Conservation (phyloP, 2,329 filamentous ascomycete genomes). For the Metarhizium album region DNA sequence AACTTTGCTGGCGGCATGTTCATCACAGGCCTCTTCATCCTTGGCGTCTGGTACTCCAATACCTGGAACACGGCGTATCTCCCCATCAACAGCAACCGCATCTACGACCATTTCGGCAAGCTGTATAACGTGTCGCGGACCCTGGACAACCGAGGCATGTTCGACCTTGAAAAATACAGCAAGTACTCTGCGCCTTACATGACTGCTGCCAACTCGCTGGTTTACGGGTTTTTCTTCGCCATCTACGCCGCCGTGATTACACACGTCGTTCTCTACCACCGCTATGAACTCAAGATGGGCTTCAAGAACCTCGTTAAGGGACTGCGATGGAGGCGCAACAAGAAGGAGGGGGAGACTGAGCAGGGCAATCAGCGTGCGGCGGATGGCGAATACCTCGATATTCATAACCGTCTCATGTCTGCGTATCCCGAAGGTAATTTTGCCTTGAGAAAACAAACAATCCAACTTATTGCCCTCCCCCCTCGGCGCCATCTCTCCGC, state of each 20-base stretch:
- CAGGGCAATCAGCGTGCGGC: slow-evolving; percentile 1
- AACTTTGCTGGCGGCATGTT: slow-evolving; percentile 23
- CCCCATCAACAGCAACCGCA: slow-evolving; percentile 29
- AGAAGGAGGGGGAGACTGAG: slow-evolving; percentile 8
- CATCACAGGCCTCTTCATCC: slow-evolving; percentile 17
- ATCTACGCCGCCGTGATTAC: slow-evolving; percentile 29
- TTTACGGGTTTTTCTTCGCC: slow-evolving; percentile 31
- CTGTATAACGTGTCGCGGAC: slow-evolving; percentile 27
- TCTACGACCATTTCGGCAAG: slow-evolving; percentile 27
- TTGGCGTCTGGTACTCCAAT: slow-evolving; percentile 23
- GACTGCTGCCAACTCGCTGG: slow-evolving; percentile 22
- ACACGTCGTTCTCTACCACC: slow-evolving; percentile 29
- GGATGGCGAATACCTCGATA: slow-evolving; percentile 18
- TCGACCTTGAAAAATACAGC: slow-evolving; percentile 27
- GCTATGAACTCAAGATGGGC: slow-evolving; percentile 25
- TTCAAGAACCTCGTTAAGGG: slow-evolving; percentile 21
- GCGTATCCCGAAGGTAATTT: slow-evolving; percentile 28
- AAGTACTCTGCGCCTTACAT: slow-evolving; percentile 32
- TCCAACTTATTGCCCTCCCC: background rate
- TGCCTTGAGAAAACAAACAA: no score
- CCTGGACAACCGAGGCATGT: slow-evolving; percentile 22
- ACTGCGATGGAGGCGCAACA: slow-evolving; percentile 13
- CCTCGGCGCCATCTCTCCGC: background rate
- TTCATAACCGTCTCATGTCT: slow-evolving; percentile 37
- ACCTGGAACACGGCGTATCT: slow-evolving; percentile 26